Percentiles rank a stretch among this genome's conserved stretches.
These are phyloP conservation scores for Schoenoplectus tabernaemontani DNA, from an alignment of 202 grass and related monocot genomes.

Conservation along the genomic window DNA sequence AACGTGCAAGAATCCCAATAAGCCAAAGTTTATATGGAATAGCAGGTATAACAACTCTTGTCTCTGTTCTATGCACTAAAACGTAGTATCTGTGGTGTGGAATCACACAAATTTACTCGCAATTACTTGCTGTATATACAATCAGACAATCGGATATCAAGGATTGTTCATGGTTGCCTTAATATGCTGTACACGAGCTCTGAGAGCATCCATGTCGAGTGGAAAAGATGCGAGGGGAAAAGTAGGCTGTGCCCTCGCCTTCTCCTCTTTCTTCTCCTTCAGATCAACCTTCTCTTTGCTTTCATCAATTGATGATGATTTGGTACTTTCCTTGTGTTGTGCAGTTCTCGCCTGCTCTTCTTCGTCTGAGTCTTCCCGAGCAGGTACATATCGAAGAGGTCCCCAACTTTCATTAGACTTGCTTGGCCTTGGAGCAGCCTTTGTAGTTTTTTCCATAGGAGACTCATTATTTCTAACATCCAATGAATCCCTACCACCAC, in stretches of 20 bases:
- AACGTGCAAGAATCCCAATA: background rate
- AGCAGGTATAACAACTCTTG: slow-evolving; percentile 8
- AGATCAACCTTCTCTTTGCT: background rate
- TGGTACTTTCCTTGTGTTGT: background rate
- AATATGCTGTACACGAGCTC: slow-evolving; percentile 13
- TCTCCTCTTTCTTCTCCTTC: slow-evolving; percentile 14
- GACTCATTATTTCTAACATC: background rate
- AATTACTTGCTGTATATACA: background rate
- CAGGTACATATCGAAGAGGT: background rate
- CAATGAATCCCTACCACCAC: background rate
- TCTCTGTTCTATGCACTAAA: slow-evolving; percentile 8
- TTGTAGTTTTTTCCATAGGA: background rate
- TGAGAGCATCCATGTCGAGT: slow-evolving; percentile 22
- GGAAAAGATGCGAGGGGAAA: slow-evolving; percentile 8
- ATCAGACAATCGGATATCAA: background rate
- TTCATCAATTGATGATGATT: background rate
- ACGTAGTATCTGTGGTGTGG: background rate
- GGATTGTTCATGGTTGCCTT: background rate
- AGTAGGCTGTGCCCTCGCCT: background rate
- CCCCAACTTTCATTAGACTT: background rate
- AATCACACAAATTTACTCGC: background rate
- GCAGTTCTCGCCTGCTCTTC: background rate
- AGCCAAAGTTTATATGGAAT: background rate
- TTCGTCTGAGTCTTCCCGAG: background rate
- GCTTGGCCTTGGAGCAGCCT: background rate